Conservation (phyloP, 2,329 filamentous ascomycete genomes). For the Diaporthe sp. region DNA sequence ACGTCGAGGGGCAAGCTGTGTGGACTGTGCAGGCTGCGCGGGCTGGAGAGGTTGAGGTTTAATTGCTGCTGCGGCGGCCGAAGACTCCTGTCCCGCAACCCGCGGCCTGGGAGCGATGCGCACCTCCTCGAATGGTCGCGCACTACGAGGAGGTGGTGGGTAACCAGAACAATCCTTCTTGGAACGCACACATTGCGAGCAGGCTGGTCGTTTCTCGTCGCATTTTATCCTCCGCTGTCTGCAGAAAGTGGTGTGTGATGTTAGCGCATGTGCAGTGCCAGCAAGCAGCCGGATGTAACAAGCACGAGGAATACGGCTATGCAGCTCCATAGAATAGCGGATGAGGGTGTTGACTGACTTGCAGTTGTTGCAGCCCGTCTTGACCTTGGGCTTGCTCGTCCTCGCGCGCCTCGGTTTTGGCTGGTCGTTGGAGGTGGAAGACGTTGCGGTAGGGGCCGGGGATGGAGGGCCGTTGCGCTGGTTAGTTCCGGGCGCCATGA, state of each 20-base stretch:
- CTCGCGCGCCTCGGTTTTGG: conserved; percentile 58
- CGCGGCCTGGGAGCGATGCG: conserved; percentile 63
- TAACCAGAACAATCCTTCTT: conserved; percentile 74
- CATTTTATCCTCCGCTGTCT: conserved; percentile 76
- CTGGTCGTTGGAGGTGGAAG: conserved; percentile 40
- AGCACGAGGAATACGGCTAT: not conserved
- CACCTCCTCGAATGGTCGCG: conserved; percentile 61
- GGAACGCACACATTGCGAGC: conserved; percentile 71
- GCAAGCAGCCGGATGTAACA: conserved; percentile 3
- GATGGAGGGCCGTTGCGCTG: conserved; percentile 32
- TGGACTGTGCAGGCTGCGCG: conserved; percentile 43
- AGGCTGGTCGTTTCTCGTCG: conserved; percentile 73
- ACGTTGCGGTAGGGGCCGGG: conserved; percentile 32
- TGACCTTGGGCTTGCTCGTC: conserved; percentile 73
- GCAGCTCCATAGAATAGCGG: conserved; percentile 29
- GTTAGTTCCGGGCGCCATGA: conserved; percentile 35
- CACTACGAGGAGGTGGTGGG: conserved; percentile 67
- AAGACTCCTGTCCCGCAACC: conserved; percentile 38
- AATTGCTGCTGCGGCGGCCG: conserved; percentile 33
- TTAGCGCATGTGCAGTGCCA: conserved; percentile 23
- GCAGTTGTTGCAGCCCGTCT: conserved; percentile 77
- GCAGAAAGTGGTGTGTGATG: conserved; percentile 40
- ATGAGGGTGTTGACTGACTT: conserved; percentile 65
- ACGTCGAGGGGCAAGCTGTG: conserved; percentile 43
- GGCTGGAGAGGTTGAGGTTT: conserved; percentile 45